Base-by-base conservation (phyloP, 2,329 filamentous ascomycete genomes). In the Orbilia blumenaviensis region DNA sequence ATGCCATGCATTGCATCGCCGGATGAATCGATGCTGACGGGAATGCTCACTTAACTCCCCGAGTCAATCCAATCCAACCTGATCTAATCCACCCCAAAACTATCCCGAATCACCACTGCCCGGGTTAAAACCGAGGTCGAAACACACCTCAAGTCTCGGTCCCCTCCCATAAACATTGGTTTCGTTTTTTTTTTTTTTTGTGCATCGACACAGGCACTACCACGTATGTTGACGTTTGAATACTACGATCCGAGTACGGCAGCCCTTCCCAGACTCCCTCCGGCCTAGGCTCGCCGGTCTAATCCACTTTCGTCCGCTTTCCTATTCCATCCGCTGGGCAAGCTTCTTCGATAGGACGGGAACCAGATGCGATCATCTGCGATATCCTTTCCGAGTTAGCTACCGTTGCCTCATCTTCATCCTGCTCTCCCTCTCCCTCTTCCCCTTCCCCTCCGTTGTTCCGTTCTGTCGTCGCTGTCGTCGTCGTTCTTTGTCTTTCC, bases 1-100 rank as follows among this genome's bases (percentile, higher is more conserved):
- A n/a, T n/a, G n/a, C n/a, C n/a, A n/a, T n/a, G n/a, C n/a, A n/a
- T n/a, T n/a, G n/a, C n/a, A n/a, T n/a, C n/a, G 56, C 66, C 66
- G 66, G 66, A 46, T 61, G 42, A n/a, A n/a, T n/a, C n/a, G n/a
- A 71, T 63, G 56, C 50, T 38, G 58, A 72, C 67, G 67, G 67
- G 66, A 72, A 25, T 27, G 36, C 21, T 38, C 50, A 38, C 67
- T 62, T 66, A 64, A 72, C 60, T 72, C 67, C 67, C 67, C 67
- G 63, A 72, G 60, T 60, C 58, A 56, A 48, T 12, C 50, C n/a
- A 21, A 56, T 14, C 58, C 32, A 44, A 58, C 16, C 62, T 27
- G 38, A 32, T 44, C 21, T 27, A 38, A 36, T 18, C 7, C 14
- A 23, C 16, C 25, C 25, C 10, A n/a, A 50, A 34, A 18, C 60